Conservation (phyloP, 2,329 filamentous ascomycete species). For the Curvularia verruculosa region DNA sequence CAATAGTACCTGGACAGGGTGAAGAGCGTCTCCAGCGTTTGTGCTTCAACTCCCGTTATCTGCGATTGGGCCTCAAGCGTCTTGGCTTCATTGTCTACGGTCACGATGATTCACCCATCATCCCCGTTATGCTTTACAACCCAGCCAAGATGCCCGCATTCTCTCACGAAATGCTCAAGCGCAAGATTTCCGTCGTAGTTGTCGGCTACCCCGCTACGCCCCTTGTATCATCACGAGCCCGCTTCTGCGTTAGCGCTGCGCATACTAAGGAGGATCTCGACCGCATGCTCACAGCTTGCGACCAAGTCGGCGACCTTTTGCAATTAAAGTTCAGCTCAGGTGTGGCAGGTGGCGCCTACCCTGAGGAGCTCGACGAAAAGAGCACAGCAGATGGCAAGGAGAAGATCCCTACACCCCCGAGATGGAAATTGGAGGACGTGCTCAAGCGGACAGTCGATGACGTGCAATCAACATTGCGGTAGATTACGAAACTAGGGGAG, state of each 20-base stretch:
- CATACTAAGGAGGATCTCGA: slow-evolving; percentile 99
- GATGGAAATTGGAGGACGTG: slow-evolving; percentile 80
- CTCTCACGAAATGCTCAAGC: slow-evolving; percentile 96
- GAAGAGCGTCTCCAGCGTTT: slow-evolving; percentile 94
- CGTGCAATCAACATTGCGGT: slow-evolving; percentile 73
- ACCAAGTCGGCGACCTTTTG: slow-evolving; percentile 88
- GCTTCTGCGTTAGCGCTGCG: slow-evolving; percentile 93
- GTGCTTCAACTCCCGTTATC: slow-evolving; percentile 97
- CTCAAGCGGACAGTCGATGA: slow-evolving; percentile 76
- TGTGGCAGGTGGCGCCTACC: slow-evolving; percentile 83
- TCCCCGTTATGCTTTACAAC: slow-evolving; percentile 92
- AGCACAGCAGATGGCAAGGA: slow-evolving; percentile 55
- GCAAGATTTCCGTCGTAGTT: slow-evolving; percentile 96
- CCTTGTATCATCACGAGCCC: slow-evolving; percentile 89
- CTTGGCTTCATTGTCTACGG: slow-evolving; percentile 96
- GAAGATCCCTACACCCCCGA: slow-evolving; percentile 66
- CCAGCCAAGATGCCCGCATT: slow-evolving; percentile 99
- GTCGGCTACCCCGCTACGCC: slow-evolving; percentile 97
- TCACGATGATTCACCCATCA: slow-evolving; percentile 96
- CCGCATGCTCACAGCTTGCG: slow-evolving; percentile 83
- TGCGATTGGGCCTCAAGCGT: slow-evolving; percentile 95
- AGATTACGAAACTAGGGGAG: slow-evolving; percentile 30
- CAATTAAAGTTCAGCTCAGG: slow-evolving; percentile 98
- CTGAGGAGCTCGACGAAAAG: slow-evolving; percentile 74
- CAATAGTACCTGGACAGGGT: slow-evolving; percentile 86